Evolutionary conservation across 768 basidiomycete genomes (phyloP).

Genomic region (Phlegmacium glaucopus): DNA sequence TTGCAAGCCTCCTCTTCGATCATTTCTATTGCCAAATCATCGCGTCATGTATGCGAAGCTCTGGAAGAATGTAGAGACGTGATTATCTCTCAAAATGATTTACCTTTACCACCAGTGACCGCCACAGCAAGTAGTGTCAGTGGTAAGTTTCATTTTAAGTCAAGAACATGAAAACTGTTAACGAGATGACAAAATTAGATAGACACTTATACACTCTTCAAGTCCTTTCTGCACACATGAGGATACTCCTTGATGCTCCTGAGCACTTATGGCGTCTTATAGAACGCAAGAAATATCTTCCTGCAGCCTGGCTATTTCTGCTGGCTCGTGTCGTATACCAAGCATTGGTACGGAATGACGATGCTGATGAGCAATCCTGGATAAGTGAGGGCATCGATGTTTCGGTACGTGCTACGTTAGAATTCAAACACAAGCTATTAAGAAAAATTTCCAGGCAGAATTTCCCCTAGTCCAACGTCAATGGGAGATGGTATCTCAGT

Average conservation of each 20-base stretch:
- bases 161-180: neutral
- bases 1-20: slow-evolving; percentile 85
- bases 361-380: slow-evolving; percentile 64
- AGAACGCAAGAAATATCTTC: slow-evolving; percentile 73
- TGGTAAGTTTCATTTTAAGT: slow-evolving; percentile 31
- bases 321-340: slow-evolving; percentile 83
- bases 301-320: slow-evolving; percentile 86
- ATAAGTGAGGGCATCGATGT: slow-evolving; percentile 58
- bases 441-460: slow-evolving; percentile 52
- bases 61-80: slow-evolving; percentile 58
- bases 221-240: slow-evolving; percentile 81
- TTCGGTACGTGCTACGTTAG: slow-evolving; percentile 51
- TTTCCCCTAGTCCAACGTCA: slow-evolving; percentile 89
- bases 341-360: slow-evolving; percentile 59
- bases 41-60: slow-evolving; percentile 58
- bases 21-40: slow-evolving; percentile 69
- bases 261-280: slow-evolving; percentile 90
- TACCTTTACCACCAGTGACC: slow-evolving; percentile 39
- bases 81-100: slow-evolving; percentile 45
- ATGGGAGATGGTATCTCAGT: slow-evolving; percentile 88
- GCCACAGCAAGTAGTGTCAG: slow-evolving; percentile 34
- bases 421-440: neutral
- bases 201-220: slow-evolving; percentile 66
- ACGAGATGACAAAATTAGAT: slow-evolving; percentile 37
- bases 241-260: slow-evolving; percentile 87